phyloP scores from a whole-genome alignment of 176 grass and related monocot species.

The Urochloa ruziziensis region DNA sequence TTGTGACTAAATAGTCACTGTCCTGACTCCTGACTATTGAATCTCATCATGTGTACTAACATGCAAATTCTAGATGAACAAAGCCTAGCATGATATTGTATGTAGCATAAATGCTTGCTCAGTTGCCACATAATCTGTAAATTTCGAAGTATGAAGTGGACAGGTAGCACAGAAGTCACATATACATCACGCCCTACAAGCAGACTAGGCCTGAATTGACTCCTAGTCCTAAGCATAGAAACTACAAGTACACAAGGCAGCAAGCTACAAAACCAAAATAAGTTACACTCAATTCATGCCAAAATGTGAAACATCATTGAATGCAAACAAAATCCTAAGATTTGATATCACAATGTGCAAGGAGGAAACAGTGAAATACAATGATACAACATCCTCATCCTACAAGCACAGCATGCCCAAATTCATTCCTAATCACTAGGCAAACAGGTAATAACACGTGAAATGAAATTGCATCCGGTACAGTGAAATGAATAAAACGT shows the following conservation, averaged over 20 bases:
- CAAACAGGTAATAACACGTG: not conserved
- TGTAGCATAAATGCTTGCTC: not conserved
- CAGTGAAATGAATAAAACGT: too few relatives aligned
- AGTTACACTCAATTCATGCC: not conserved
- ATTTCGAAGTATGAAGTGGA: not conserved
- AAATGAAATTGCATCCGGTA: not conserved
- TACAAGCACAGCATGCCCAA: not conserved
- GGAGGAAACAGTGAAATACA: not conserved
- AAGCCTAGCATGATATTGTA: not conserved
- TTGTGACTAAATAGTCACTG: not conserved
- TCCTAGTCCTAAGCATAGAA: not conserved
- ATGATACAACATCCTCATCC: not conserved
- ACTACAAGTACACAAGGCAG: not conserved
- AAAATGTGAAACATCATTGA: not conserved
- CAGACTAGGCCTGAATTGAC: not conserved
- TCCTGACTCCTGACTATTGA: not conserved
- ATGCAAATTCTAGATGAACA: not conserved
- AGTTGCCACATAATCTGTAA: not conserved
- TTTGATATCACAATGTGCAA: not conserved
- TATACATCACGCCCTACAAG: not conserved
- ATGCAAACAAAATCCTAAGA: not conserved
- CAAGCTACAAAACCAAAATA: not conserved
- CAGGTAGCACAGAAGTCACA: not conserved
- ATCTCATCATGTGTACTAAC: not conserved
- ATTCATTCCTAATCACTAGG: not conserved